A percentile compares a stretch with the other conserved stretches of the same genome.
phyloP scores from a whole-genome alignment of 2,329 filamentous ascomycete species.

The Colletotrichum abscissum region DNA sequence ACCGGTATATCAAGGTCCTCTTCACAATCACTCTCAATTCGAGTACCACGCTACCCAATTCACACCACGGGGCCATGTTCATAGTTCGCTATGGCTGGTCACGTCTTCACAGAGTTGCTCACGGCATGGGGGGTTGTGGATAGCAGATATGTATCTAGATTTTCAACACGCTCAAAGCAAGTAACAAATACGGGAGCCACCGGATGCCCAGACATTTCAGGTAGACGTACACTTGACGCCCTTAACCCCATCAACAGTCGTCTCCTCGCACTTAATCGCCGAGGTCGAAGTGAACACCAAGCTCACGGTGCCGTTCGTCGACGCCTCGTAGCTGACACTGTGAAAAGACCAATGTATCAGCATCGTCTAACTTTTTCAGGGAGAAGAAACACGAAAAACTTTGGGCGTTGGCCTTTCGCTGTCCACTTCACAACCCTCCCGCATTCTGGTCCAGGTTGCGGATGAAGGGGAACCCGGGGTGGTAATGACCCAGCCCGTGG shows the following conservation, averaged over 20 bases:
- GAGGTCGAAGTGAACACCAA: constrained; percentile 22
- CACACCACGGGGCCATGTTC: background rate
- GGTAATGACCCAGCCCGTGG: background rate
- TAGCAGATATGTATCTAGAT: background rate
- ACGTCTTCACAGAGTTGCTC: background rate
- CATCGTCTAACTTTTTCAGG: background rate
- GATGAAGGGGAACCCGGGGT: background rate
- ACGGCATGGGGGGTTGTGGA: background rate
- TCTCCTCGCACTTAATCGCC: constrained; percentile 26
- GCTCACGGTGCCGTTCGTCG: constrained; percentile 21
- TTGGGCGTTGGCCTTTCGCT: background rate
- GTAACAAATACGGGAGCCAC: background rate
- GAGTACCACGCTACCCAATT: background rate
- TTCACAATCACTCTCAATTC: background rate
- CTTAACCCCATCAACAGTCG: constrained; percentile 25
- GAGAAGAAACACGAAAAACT: too few relatives aligned
- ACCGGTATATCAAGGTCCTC: background rate
- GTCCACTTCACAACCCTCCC: background rate
- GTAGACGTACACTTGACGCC: constrained; percentile 26
- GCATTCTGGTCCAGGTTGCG: background rate
- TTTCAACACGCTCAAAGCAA: background rate
- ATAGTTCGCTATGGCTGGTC: background rate
- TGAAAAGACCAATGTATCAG: background rate
- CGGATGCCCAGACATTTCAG: background rate
- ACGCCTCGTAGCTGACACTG: constrained; percentile 23